These are phyloP conservation scores for Epichloe typhina DNA, from an alignment of 2,329 filamentous ascomycete species.

Conservation along the genomic window DNA sequence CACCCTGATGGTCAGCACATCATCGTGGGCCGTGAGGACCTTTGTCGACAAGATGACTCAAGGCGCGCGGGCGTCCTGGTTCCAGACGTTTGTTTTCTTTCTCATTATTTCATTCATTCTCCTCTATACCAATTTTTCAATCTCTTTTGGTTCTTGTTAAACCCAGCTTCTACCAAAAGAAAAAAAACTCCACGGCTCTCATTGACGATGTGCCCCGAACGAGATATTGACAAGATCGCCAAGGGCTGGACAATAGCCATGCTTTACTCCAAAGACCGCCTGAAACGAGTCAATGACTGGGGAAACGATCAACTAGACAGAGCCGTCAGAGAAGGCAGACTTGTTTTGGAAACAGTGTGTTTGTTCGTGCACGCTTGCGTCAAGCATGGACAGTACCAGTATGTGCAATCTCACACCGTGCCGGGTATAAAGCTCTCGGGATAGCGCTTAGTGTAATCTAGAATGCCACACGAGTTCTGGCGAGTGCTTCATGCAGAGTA, in stretches of 20 bases:
- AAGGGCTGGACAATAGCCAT: conserved; percentile 26
- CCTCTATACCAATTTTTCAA: not conserved
- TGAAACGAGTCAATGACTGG: conserved; percentile 19
- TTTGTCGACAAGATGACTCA: conserved; percentile 3
- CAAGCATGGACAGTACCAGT: conserved; percentile 25
- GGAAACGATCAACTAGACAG: conserved; percentile 20
- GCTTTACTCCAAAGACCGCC: conserved; percentile 21
- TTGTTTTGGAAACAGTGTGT: conserved; percentile 26
- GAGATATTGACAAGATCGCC: conserved; percentile 21
- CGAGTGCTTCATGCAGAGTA: conserved; percentile 24
- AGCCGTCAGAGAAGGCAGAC: conserved; percentile 18
- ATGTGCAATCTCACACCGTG: conserved; percentile 1
- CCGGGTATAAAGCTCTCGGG: too few species aligned
- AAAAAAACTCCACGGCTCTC: not conserved
- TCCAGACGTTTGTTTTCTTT: not conserved
- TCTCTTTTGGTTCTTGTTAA: not conserved
- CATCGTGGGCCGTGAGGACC: conserved; percentile 1
- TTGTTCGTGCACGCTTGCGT: conserved; percentile 27
- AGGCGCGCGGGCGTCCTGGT: not conserved
- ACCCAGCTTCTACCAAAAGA: too few species aligned
- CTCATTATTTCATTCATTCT: not conserved
- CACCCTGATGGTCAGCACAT: not conserved
- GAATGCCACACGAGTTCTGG: conserved; percentile 26
- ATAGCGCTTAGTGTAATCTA: conserved; percentile 5
- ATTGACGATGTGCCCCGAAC: conserved; percentile 15